Conservation (phyloP, 2,329 filamentous ascomycete species). For the Fusarium pseudocircinatum region DNA sequence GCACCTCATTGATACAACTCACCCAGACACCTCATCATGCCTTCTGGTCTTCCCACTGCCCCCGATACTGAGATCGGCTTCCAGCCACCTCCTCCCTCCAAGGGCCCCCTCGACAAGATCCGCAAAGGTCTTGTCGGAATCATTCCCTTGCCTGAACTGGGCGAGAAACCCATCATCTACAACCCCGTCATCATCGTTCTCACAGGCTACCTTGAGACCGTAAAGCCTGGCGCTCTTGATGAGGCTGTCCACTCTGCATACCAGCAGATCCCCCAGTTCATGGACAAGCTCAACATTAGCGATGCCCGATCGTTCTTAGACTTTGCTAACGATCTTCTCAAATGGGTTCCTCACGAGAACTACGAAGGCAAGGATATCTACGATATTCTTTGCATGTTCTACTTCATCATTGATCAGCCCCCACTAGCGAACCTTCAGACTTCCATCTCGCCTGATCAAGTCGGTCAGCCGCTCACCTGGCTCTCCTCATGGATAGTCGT, state of each 20-base stretch:
- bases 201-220: background rate
- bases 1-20: background rate
- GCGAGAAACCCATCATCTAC: background rate
- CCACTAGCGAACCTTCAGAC: background rate
- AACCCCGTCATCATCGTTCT: background rate
- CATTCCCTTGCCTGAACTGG: background rate
- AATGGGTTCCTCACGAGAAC: conserved; percentile 1
- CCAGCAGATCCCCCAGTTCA: conserved; percentile 1
- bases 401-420: conserved; percentile 4
- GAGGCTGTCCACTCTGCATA: background rate
- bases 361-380: conserved; percentile 3
- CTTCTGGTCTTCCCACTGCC: conserved; percentile 13
- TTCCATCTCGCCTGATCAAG: background rate
- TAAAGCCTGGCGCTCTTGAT: background rate
- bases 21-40: background rate
- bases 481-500: conserved; percentile 11
- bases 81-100: background rate
- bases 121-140: background rate
- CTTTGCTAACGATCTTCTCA: conserved; percentile 12
- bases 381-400: conserved; percentile 4
- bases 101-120: background rate
- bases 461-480: background rate
- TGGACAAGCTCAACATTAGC: conserved; percentile 6
- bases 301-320: conserved; percentile 3
- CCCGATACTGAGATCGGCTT: conserved; percentile 11